Base-by-base conservation (phyloP, 2,329 filamentous ascomycete genomes). In the Cladosporium sp. region DNA sequence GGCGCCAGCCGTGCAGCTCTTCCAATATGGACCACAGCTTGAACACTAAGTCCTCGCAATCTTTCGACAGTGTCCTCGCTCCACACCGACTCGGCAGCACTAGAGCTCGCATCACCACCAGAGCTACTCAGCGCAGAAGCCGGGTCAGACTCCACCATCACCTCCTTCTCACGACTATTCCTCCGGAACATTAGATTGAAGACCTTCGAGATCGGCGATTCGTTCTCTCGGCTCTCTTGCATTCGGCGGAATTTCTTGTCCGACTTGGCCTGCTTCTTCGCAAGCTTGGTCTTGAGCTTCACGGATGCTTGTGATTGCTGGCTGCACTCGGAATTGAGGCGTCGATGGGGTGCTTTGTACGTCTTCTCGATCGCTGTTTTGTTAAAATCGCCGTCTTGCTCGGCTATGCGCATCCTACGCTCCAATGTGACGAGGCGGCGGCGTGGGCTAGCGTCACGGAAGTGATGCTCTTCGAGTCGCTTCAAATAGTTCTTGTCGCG, bases 391-490 rank as follows among this genome's bases (percentile, higher is more conserved):
- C 63, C 63, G 18, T 41, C 10, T 21, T 28, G 32, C 44, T 65
- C 55, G 28, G 63, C 63, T 3, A 65, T 59, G 24, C 55, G 55
- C 32, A 65, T 26, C 8, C 24, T 26, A 2, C 63, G 55, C 44
- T 59, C 55, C 34, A 64, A 3, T 28, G 34, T 26, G 26, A 8
- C 28, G 6, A 64, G 15, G 28, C 32, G 18, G 26, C n/a, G 28
- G 7, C 3, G 4, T 3, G 49, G 49, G 6, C 18, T 30, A 4
- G 24, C 15, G 49, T 8, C 1, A 10, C 49, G 24, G 24, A 26
- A 26, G 4, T 15, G 4, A 30, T 32, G 2, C 26, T 21, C 30
- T 15, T 32, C 41, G n/a, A 11, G 10, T 21, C n/a, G n/a, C n/a
- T 21, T 47, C 41, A 11, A 1, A 10, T 21, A 10, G 8, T 47